Evolutionary conservation across 2,329 filamentous ascomycete species (phyloP), one percentile per base, ranked within the genome.

Genomic region (Stemphylium beticola): DNA sequence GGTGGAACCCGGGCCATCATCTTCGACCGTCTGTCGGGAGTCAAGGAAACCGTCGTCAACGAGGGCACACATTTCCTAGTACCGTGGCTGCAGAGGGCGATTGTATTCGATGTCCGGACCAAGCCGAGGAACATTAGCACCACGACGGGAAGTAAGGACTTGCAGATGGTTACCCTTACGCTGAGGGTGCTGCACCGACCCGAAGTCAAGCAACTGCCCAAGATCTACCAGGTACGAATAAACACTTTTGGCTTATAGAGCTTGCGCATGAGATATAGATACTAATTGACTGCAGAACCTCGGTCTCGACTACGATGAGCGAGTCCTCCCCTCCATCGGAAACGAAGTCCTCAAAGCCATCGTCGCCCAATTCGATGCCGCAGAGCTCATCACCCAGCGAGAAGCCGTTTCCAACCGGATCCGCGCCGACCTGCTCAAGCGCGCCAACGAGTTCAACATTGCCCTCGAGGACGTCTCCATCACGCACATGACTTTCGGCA

Each of bases 141-240:
- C 24, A 99, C 95, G 20, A 99, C 95, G 11, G 95, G 95, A 55
- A 93, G 89, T 85, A 99, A 99, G 86, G 95, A 99, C 81, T 79
- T 99, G 83, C 95, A 99, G 83, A 99, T 99, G 95, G 95, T 99
- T 73, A 97, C 92, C 84, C 85, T 99, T 83, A 99, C 95, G 49
- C 84, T 99, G 75, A 86, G 95, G 78, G 95, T 99, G 62, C 80
- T 99, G 77, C 93, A 98, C 81, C 85, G 96, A 68, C 95, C 96
- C 5, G 93, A 96, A 53, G 93, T 99, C 69, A 87, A 91, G 82
- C 86, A 88, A 69, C 82, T 99, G 74, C 96, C 95, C 57, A 96
- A 93, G 82, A 99, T 99, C 73, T 99, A 99, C 83, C 95, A 98
- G 87, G 93, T 97, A 79, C 61, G 83, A 69, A 17, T 18, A 39